Conservation (phyloP, 768 basidiomycete species). For the Suillus weaverae region DNA sequence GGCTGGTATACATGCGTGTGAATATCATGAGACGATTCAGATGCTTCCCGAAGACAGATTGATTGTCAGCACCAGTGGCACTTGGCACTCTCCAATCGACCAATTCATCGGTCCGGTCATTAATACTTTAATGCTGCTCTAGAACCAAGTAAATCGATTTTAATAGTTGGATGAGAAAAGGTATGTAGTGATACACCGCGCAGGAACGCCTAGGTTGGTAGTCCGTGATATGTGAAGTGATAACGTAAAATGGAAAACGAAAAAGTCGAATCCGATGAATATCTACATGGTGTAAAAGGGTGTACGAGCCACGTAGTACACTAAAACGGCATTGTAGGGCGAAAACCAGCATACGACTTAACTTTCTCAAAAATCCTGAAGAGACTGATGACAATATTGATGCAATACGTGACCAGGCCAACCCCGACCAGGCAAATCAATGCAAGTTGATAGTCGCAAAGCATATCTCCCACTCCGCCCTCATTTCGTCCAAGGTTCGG, state of each 20-base stretch:
- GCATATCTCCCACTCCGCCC: slow-evolving; percentile 49
- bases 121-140: not conserved
- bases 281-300: not conserved
- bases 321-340: slow-evolving; percentile 10
- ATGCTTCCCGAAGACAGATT: not conserved
- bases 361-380: slow-evolving; percentile 90
- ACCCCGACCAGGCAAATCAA: slow-evolving; percentile 78
- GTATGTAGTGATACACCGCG: not conserved
- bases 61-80: not conserved
- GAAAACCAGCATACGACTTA: slow-evolving; percentile 59
- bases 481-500: slow-evolving; percentile 40
- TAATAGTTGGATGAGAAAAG: not conserved
- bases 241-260: not conserved
- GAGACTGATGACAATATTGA: slow-evolving; percentile 80
- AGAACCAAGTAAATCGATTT: not conserved
- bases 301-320: not conserved
- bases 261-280: not conserved
- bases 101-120: not conserved
- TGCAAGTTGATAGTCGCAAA: slow-evolving; percentile 77
- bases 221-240: not conserved
- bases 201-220: not conserved
- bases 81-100: not conserved
- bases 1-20: not conserved
- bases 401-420: slow-evolving; percentile 78
- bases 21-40: not conserved